phyloP scores from a whole-genome alignment of 2,329 filamentous ascomycete genomes.

The Coniochaeta pulveracea region DNA sequence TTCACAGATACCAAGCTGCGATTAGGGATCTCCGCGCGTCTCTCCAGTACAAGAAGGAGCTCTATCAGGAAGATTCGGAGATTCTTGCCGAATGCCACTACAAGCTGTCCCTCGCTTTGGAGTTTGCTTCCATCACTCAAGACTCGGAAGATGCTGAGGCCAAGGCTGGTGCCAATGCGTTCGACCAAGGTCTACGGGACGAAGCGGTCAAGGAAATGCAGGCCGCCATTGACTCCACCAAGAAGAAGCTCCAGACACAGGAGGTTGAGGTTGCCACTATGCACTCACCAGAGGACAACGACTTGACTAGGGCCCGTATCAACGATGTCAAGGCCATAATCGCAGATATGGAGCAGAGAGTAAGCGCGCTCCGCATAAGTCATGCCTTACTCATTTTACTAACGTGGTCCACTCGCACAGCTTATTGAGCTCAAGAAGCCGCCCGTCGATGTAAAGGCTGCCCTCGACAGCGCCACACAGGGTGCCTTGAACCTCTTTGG shows the following conservation, averaged over 20 bases:
- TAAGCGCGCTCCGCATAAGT: conserved; percentile 25
- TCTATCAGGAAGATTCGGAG: conserved; percentile 72
- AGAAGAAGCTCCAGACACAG: conserved; percentile 58
- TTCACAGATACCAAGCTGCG: conserved; percentile 66
- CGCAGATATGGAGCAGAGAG: conserved; percentile 65
- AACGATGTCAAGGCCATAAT: conserved; percentile 68
- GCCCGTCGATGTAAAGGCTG: conserved; percentile 44
- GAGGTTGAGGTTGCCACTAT: conserved; percentile 53
- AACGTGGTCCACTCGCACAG: conserved; percentile 20
- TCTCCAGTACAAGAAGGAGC: conserved; percentile 64
- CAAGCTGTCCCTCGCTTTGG: conserved; percentile 88
- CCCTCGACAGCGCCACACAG: conserved; percentile 27
- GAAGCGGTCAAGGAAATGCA: conserved; percentile 64
- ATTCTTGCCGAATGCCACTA: conserved; percentile 90
- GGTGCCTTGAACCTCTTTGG: conserved; percentile 46
- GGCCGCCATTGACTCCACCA: conserved; percentile 61
- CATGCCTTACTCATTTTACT: conserved; percentile 9
- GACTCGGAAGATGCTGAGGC: conserved; percentile 40
- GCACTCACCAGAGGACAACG: conserved; percentile 56
- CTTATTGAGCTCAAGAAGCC: conserved; percentile 58
- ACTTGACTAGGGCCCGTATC: conserved; percentile 50
- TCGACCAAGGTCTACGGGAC: conserved; percentile 60
- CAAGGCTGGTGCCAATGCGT: conserved; percentile 29
- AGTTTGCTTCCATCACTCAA: conserved; percentile 75
- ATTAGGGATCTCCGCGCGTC: conserved; percentile 72